Evolutionary conservation across 2,329 filamentous ascomycete genomes (phyloP).

Genomic region (Exophiala spinifera): DNA sequence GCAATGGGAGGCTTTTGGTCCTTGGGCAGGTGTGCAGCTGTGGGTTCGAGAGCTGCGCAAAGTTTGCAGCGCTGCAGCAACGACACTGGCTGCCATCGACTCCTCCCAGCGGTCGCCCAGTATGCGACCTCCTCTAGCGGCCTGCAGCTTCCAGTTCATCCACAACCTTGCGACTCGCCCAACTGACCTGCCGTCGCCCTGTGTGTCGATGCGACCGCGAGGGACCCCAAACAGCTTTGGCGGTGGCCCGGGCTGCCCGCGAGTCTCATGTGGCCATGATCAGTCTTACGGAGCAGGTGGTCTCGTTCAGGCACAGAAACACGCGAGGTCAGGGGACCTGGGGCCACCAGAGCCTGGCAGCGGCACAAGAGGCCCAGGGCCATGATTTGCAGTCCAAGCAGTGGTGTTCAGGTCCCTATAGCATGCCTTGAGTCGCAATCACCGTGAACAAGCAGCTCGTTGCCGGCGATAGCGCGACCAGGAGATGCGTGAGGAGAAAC

Average conservation of each 20-base stretch:
- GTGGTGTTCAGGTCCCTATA: background rate
- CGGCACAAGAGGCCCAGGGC: background rate
- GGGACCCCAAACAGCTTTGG: background rate
- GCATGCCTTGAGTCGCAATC: background rate
- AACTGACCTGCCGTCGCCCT: constrained; percentile 1
- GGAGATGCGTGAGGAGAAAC: background rate
- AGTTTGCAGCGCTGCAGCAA: constrained; percentile 16
- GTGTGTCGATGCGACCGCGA: background rate
- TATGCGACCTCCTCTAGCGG: constrained; percentile 24
- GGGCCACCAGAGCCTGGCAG: background rate
- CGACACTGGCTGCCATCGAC: constrained; percentile 19
- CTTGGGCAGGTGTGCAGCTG: constrained; percentile 22
- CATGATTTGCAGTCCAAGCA: background rate
- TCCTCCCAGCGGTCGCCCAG: constrained; percentile 17
- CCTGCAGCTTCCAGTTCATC: constrained; percentile 9
- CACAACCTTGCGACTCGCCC: background rate
- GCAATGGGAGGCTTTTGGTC: constrained; percentile 4
- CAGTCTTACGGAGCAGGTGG: background rate
- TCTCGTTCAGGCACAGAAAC: background rate
- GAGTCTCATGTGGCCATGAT: constrained; percentile 1
- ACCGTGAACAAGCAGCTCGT: too few relatives aligned
- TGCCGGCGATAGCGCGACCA: too few relatives aligned
- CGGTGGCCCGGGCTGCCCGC: too few relatives aligned
- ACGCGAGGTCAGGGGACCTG: background rate
- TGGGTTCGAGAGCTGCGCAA: constrained; percentile 6